phyloP scores from a whole-genome alignment of 352 stramenopile genomes.

The Globisporangium nodosum region DNA sequence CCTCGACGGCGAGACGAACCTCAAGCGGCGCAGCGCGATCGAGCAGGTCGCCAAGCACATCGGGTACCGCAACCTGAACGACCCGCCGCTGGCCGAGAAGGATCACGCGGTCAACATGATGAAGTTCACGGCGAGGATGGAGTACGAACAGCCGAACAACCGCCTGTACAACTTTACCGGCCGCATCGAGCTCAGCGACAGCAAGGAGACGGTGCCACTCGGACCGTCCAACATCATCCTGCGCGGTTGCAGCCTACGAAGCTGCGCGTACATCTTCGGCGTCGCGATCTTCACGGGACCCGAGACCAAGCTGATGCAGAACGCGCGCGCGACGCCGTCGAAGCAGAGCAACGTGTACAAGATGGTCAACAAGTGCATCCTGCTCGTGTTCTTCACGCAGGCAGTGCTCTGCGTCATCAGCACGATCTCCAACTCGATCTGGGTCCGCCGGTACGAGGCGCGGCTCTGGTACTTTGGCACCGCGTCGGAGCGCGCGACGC shows the following conservation, averaged over 20 bases:
- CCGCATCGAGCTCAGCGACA: constrained; percentile 26
- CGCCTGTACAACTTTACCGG: constrained; percentile 69
- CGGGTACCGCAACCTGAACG: constrained; percentile 55
- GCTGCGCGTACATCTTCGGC: constrained; percentile 51
- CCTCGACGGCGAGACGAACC: constrained; percentile 92
- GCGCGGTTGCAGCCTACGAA: constrained; percentile 64
- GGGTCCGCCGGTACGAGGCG: constrained; percentile 30
- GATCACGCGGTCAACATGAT: constrained; percentile 34
- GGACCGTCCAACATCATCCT: constrained; percentile 78
- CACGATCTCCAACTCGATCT: constrained; percentile 50
- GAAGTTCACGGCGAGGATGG: constrained; percentile 32
- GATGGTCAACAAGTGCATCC: constrained; percentile 64
- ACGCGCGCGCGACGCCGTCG: constrained; percentile 50
- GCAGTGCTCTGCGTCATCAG: constrained; percentile 57
- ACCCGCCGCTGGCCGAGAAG: constrained; percentile 29
- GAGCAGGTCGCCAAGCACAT: constrained; percentile 48
- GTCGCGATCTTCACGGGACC: constrained; percentile 88
- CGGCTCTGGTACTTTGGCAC: constrained; percentile 48
- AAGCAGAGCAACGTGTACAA: constrained; percentile 73
- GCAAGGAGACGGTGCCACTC: constrained; percentile 37
- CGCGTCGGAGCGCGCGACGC: constrained; percentile 7
- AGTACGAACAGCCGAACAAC: constrained; percentile 80
- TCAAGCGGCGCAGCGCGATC: constrained; percentile 78
- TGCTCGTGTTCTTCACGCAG: constrained; percentile 65
- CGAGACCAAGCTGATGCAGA: constrained; percentile 88